phyloP scores from a whole-genome alignment of 1,139 yeast species.

The Suzukiozyma palmioleophila region DNA sequence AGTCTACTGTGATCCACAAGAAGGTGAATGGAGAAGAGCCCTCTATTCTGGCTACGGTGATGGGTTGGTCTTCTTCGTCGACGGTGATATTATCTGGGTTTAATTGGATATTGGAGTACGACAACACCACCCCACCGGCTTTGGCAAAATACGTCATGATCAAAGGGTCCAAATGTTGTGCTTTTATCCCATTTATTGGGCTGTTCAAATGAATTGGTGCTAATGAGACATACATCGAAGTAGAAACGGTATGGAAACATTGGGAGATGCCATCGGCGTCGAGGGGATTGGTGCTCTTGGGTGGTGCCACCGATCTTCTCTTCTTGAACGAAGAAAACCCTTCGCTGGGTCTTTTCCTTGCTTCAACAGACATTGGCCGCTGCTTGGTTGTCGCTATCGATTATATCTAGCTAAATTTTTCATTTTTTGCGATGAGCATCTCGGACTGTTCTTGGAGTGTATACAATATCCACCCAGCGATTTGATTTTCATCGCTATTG shows the following conservation, averaged over 20 bases:
- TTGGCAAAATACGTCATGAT: slow-evolving; percentile 75
- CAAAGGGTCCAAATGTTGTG: slow-evolving; percentile 87
- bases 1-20: slow-evolving; percentile 80
- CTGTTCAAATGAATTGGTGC: slow-evolving; percentile 73
- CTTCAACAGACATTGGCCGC: slow-evolving; percentile 12
- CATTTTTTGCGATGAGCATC: slow-evolving; percentile 4
- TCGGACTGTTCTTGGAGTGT: not conserved
- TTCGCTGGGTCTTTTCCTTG: slow-evolving; percentile 9
- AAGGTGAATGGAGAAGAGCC: slow-evolving; percentile 86
- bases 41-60: slow-evolving; percentile 57
- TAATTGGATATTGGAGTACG: slow-evolving; percentile 60
- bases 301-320: slow-evolving; percentile 16
- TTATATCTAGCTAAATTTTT: slow-evolving; percentile 3
- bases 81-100: slow-evolving; percentile 31
- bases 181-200: slow-evolving; percentile 74
- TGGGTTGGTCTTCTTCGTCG: slow-evolving; percentile 20
- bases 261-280: slow-evolving; percentile 44
- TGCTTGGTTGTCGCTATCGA: slow-evolving; percentile 1
- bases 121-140: slow-evolving; percentile 78
- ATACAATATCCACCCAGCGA: too few relatives aligned
- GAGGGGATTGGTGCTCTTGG: slow-evolving; percentile 31
- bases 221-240: slow-evolving; percentile 72
- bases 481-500: too few relatives aligned
- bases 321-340: slow-evolving; percentile 10
- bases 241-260: slow-evolving; percentile 63